Percentiles rank a stretch among this genome's conserved stretches.
Evolutionary conservation across 352 stramenopile genomes (phyloP).

Genomic region (Pythium sp.): DNA sequence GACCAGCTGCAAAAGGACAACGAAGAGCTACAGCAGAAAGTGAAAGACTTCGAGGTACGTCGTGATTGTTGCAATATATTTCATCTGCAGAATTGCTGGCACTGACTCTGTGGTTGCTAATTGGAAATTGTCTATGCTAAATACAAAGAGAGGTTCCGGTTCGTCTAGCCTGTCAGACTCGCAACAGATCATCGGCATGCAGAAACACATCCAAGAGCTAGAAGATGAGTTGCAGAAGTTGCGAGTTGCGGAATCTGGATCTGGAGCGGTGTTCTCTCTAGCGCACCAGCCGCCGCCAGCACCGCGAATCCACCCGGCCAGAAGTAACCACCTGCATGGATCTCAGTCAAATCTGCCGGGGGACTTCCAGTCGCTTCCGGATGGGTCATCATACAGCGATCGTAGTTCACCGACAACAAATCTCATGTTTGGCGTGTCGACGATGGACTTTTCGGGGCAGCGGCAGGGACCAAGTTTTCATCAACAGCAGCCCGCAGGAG

Average conservation of each 20-base stretch:
- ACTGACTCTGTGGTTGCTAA: not conserved
- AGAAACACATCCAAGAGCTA: slow-evolving; percentile 27
- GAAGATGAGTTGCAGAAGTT: slow-evolving; percentile 22
- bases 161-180: not conserved
- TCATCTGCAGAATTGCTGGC: not conserved
- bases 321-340: not conserved
- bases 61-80: not conserved
- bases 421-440: slow-evolving; percentile 2
- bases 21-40: slow-evolving; percentile 24
- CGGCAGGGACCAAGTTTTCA: not conserved
- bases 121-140: not conserved
- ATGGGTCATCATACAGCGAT: not conserved
- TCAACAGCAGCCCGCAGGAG: not conserved
- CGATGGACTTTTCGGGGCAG: slow-evolving; percentile 6
- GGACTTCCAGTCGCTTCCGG: not conserved
- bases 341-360: not conserved
- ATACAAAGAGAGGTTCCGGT: slow-evolving; percentile 2
- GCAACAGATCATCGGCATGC: slow-evolving; percentile 18
- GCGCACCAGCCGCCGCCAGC: slow-evolving; percentile 6
- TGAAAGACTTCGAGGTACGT: slow-evolving; percentile 28
- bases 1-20: slow-evolving; percentile 32
- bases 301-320: not conserved
- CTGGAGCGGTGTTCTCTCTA: not conserved
- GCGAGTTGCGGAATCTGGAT: not conserved
- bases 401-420: slow-evolving; percentile 3